phyloP scores from a whole-genome alignment of 768 basidiomycete species.

The Kwoniella dendrophila region DNA sequence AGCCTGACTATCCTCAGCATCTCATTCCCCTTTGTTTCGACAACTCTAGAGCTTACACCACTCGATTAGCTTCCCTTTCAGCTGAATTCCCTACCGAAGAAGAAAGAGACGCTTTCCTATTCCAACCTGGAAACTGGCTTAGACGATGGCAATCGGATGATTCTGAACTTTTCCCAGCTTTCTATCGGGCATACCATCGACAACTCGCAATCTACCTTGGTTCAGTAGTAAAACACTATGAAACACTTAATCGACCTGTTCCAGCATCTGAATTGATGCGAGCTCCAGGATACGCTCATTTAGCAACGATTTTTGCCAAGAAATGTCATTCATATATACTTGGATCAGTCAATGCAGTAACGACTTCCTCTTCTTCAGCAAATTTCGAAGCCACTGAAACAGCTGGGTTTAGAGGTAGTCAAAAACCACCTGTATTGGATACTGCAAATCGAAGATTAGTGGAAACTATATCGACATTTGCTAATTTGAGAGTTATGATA shows the following conservation, averaged over 20 bases:
- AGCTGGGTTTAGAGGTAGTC: slow-evolving; percentile 56
- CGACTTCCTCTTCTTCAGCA: slow-evolving; percentile 53
- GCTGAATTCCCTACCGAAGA: slow-evolving; percentile 40
- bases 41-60: slow-evolving; percentile 48
- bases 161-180: slow-evolving; percentile 59
- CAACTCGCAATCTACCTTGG: slow-evolving; percentile 56
- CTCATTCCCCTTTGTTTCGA: slow-evolving; percentile 51
- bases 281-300: slow-evolving; percentile 58
- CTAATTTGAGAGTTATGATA: slow-evolving; percentile 48
- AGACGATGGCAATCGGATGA: slow-evolving; percentile 60
- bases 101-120: slow-evolving; percentile 54
- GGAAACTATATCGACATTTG: slow-evolving; percentile 56
- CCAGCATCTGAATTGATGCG: slow-evolving; percentile 50
- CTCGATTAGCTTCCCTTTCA: slow-evolving; percentile 34
- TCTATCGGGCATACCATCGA: slow-evolving; percentile 60
- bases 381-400: slow-evolving; percentile 58
- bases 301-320: slow-evolving; percentile 58
- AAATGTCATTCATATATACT: slow-evolving; percentile 59
- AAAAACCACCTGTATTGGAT: slow-evolving; percentile 59
- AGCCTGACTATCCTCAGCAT: slow-evolving; percentile 52
- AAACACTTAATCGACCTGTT: slow-evolving; percentile 36
- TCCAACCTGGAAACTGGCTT: slow-evolving; percentile 57
- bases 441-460: slow-evolving; percentile 59
- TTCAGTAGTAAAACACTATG: slow-evolving; percentile 42
- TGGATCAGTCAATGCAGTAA: slow-evolving; percentile 59